These are phyloP conservation scores for Metrosideros polymorpha DNA, from an alignment of 441 rosid genomes.

Conservation along the genomic window DNA sequence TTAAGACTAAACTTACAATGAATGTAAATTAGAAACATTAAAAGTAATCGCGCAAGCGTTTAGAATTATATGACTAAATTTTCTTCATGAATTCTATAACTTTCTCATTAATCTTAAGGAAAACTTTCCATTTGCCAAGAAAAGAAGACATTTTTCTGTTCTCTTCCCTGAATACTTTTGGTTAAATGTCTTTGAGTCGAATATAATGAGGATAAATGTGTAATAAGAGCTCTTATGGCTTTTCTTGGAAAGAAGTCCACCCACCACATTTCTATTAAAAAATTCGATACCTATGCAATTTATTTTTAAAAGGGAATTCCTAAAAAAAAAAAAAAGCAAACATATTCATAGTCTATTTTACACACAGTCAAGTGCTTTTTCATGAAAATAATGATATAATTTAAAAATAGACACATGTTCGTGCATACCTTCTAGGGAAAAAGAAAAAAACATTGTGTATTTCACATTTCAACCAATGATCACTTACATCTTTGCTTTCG, in stretches of 20 bases:
- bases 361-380: no score
- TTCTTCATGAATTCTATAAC: background rate
- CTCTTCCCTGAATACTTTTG: background rate
- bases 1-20: background rate
- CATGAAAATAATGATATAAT: no score
- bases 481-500: background rate
- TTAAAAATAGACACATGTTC: background rate
- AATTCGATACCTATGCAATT: background rate
- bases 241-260: background rate
- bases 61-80: background rate
- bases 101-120: background rate
- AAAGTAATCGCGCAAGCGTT: accelerated
- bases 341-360: no score
- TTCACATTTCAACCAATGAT: background rate
- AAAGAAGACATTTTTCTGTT: background rate
- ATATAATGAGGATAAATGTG: background rate
- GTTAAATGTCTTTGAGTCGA: background rate
- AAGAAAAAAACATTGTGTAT: no score
- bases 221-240: background rate
- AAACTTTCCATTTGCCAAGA: background rate
- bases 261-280: background rate
- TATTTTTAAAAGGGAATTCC: background rate
- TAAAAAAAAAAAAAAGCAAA: background rate
- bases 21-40: background rate
- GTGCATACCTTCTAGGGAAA: no score